Percentiles rank a stretch among this genome's conserved stretches.
These are phyloP conservation scores for Camelina laxa DNA, from an alignment of 345 rosid species.

Conservation along the genomic window DNA sequence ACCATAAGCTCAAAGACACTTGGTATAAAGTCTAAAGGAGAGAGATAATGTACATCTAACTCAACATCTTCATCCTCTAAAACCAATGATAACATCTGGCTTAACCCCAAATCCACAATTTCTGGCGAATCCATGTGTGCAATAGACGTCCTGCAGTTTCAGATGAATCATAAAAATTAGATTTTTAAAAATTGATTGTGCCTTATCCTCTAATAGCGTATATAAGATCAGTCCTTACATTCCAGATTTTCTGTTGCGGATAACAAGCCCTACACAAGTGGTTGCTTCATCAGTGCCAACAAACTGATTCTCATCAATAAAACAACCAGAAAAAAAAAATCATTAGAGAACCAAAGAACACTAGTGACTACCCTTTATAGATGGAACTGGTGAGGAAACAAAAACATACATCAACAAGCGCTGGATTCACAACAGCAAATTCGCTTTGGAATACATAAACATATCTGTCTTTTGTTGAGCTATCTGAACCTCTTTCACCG, in stretches of 20 bases:
- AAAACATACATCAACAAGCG: constrained; percentile 65
- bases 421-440: constrained; percentile 73
- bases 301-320: constrained; percentile 49
- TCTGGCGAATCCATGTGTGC: constrained; percentile 81
- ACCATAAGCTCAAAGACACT: not conserved
- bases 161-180: not conserved
- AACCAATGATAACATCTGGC: constrained; percentile 69
- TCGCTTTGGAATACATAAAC: constrained; percentile 86
- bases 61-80: constrained; percentile 47
- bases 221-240: constrained; percentile 56
- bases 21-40: not conserved
- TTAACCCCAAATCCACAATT: constrained; percentile 66
- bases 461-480: constrained; percentile 43
- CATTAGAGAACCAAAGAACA: constrained; percentile 6
- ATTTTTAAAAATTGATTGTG: not conserved
- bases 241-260: constrained; percentile 69
- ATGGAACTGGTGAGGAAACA: not conserved
- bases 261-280: constrained; percentile 78
- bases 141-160: constrained; percentile 71
- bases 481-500: constrained; percentile 33
- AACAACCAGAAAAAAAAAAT: not conserved
- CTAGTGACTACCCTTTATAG: not conserved
- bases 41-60: constrained; percentile 63
- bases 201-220: not conserved
- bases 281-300: constrained; percentile 93